A percentile compares a stretch with the other conserved stretches of the same genome.
phyloP scores from a whole-genome alignment of 805 yeast species.

The Hanseniaspora vineae region DNA sequence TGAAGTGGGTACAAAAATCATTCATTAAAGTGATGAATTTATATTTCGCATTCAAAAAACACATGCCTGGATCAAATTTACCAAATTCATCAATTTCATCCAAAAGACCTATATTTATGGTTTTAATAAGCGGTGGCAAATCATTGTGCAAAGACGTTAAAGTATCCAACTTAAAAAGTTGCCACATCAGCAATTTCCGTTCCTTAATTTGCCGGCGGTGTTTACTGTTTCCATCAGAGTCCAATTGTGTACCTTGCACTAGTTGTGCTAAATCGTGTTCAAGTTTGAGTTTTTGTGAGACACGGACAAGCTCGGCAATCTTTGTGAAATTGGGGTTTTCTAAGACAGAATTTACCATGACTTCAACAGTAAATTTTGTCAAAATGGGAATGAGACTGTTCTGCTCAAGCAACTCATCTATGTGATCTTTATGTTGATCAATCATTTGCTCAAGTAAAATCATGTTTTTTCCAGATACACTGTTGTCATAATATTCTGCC shows the following conservation, averaged over 20 bases:
- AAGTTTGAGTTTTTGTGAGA: constrained; percentile 33
- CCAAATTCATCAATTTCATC: constrained; percentile 31
- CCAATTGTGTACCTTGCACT: no score
- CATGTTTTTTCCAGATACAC: constrained; percentile 25
- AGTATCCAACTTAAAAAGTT: constrained; percentile 45
- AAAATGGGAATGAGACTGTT: constrained; percentile 13
- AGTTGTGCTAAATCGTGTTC: no score
- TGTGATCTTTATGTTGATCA: not conserved
- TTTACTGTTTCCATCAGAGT: not conserved
- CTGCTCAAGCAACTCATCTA: not conserved
- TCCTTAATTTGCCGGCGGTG: constrained; percentile 26
- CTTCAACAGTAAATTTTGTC: constrained; percentile 34
- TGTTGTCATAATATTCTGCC: constrained; percentile 46
- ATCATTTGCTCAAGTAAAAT: constrained; percentile 32
- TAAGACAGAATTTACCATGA: constrained; percentile 36
- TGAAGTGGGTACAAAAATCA: constrained; percentile 34
- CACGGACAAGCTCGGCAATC: constrained; percentile 41
- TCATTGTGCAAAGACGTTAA: constrained; percentile 43
- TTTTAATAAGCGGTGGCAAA: constrained; percentile 38
- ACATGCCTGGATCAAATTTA: constrained; percentile 30
- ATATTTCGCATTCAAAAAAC: constrained; percentile 42
- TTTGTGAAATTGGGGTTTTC: constrained; percentile 46
- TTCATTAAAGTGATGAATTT: constrained; percentile 38
- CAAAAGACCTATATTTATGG: constrained; percentile 7
- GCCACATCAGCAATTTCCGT: constrained; percentile 55